Conservation (phyloP, 331 rosid genomes). For the Telfairia occidentalis region DNA sequence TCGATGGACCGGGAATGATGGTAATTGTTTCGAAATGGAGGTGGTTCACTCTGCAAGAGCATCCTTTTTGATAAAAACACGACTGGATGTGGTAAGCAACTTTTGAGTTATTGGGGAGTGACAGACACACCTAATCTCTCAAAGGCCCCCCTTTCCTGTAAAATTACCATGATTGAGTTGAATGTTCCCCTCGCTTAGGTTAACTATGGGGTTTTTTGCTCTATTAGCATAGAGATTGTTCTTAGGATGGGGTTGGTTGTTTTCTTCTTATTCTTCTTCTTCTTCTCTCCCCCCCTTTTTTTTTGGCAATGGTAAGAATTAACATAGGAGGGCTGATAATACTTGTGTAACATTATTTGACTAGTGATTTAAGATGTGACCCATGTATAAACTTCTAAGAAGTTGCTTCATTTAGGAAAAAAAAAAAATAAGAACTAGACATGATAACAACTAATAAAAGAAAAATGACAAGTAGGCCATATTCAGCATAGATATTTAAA, state of each 20-base stretch:
- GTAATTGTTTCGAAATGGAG: background rate
- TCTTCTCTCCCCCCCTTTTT: background rate
- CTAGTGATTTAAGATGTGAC: constrained; percentile 20
- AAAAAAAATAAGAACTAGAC: background rate
- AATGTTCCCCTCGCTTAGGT: constrained; percentile 21
- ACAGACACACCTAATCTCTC: constrained; percentile 6
- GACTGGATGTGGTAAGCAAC: constrained; percentile 5
- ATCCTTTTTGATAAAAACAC: background rate
- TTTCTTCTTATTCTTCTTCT: background rate
- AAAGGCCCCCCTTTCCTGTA: constrained; percentile 20
- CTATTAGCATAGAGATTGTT: constrained; percentile 28
- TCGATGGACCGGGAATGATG: constrained; percentile 34
- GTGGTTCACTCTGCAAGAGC: background rate
- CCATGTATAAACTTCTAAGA: constrained; percentile 21
- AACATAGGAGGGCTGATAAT: constrained; percentile 34
- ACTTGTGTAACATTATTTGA: constrained; percentile 27
- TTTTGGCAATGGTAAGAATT: constrained; percentile 17
- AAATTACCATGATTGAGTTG: constrained; percentile 14
- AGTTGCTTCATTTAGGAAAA: background rate
- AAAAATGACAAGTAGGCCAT: background rate
- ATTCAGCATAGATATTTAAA: background rate
- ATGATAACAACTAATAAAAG: background rate
- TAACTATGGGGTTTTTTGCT: constrained; percentile 23
- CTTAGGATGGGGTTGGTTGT: constrained; percentile 12
- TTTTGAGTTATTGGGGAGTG: constrained; percentile 15